phyloP scores from a whole-genome alignment of 2,329 filamentous ascomycete species.

The Gliomastix tumulicola region DNA sequence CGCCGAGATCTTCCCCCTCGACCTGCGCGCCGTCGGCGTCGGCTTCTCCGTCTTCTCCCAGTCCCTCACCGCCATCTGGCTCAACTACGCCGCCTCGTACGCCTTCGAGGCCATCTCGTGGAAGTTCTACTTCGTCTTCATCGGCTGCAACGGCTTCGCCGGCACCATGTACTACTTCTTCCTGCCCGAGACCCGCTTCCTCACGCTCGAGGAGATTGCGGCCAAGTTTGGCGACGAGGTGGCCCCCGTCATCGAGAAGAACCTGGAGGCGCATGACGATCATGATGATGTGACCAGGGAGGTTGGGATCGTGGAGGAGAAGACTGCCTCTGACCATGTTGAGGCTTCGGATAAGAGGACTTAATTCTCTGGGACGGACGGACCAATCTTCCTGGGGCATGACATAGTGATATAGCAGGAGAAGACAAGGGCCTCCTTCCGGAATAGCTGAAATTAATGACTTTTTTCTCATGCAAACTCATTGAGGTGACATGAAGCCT shows the following conservation, averaged over 20 bases:
- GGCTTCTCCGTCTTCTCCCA: conserved; percentile 17
- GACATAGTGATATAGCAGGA: too few species aligned
- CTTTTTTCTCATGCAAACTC: too few species aligned
- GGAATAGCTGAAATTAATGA: too few species aligned
- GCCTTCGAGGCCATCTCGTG: conserved; percentile 19
- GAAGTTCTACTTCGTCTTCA: conserved; percentile 24
- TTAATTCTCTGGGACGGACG: too few species aligned
- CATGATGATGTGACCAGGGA: too few species aligned
- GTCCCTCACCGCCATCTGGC: conserved; percentile 20
- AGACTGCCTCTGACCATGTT: too few species aligned
- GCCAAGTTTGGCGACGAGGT: conserved; percentile 21
- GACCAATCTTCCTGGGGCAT: too few species aligned
- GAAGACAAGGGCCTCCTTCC: too few species aligned
- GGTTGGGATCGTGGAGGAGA: background rate
- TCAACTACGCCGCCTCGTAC: conserved; percentile 15
- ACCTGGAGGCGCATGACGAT: background rate
- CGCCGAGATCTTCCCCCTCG: conserved; percentile 14
- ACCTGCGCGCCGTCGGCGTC: conserved; percentile 14
- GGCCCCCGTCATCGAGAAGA: background rate
- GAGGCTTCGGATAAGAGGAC: too few species aligned
- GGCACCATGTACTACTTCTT: conserved; percentile 21
- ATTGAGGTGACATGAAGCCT: too few species aligned
- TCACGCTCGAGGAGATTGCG: conserved; percentile 22
- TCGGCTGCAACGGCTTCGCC: conserved; percentile 18
- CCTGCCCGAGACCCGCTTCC: conserved; percentile 23